Evolutionary conservation across 805 yeast genomes (phyloP).

Genomic region (Tetrapisispora iriomotensis): DNA sequence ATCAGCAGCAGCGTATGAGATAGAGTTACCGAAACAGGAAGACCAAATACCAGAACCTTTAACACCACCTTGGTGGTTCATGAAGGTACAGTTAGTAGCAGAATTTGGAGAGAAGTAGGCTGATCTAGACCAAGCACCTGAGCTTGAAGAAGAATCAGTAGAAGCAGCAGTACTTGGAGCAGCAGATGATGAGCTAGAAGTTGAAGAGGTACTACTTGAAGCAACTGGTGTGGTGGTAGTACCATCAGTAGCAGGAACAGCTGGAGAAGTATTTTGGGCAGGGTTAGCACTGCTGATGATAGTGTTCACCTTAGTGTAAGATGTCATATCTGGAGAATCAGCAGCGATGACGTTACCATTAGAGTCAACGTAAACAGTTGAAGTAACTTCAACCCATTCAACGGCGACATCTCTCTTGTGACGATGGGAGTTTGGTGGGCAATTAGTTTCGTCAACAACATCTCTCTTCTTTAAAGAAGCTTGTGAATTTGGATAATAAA

Average conservation of each 20-base stretch:
- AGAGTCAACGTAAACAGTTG: slow-evolving; percentile 60
- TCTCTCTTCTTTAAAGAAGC: slow-evolving; percentile 37
- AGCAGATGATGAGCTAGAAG: slow-evolving; percentile 26
- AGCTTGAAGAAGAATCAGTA: slow-evolving; percentile 31
- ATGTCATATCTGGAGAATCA: slow-evolving; percentile 11
- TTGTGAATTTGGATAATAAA: slow-evolving; percentile 59
- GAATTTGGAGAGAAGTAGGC: slow-evolving; percentile 71
- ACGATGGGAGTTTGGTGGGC: slow-evolving; percentile 29
- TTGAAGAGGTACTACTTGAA: slow-evolving; percentile 11
- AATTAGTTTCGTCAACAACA: slow-evolving; percentile 26
- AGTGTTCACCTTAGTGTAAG: slow-evolving; percentile 12
- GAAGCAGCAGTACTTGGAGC: slow-evolving; percentile 28
- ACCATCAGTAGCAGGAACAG: slow-evolving; percentile 28
- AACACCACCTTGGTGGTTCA: slow-evolving; percentile 82
- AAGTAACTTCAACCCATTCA: slow-evolving; percentile 61
- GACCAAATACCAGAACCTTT: slow-evolving; percentile 85
- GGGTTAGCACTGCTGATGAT: slow-evolving; percentile 1
- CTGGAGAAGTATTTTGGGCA: slow-evolving; percentile 1
- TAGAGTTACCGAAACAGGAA: slow-evolving; percentile 79
- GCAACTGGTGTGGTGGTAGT: slow-evolving; percentile 29
- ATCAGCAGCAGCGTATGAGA: slow-evolving; percentile 73
- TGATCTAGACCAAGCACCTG: slow-evolving; percentile 62
- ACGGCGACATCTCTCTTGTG: slow-evolving; percentile 56
- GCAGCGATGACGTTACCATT: slow-evolving; percentile 35
- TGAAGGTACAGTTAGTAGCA: slow-evolving; percentile 63